These are phyloP conservation scores for Abrus precatorius DNA, from an alignment of 306 rosid species.

Conservation along the genomic window DNA sequence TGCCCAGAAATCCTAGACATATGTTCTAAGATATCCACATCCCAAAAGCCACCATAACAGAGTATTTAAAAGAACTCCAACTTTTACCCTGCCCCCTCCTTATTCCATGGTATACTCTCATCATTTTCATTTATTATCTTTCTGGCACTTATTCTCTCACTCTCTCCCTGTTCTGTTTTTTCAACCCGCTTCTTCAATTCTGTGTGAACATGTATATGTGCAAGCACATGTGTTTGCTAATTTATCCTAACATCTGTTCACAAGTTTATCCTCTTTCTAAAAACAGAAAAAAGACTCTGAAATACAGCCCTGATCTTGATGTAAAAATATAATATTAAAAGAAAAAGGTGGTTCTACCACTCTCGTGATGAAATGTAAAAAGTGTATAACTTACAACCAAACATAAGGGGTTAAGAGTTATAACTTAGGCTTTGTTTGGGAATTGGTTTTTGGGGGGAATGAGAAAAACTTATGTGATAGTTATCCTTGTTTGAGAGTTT, in stretches of 20 bases:
- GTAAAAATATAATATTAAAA: neutral
- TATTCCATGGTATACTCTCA: slow-evolving; percentile 14
- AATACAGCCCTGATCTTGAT: neutral
- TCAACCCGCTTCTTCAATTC: neutral
- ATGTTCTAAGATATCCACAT: slow-evolving; percentile 1
- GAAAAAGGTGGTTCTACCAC: neutral
- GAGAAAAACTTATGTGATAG: too few relatives aligned
- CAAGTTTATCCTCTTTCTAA: neutral
- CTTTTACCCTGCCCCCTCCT: neutral
- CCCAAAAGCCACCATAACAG: slow-evolving; percentile 2
- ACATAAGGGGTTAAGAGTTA: neutral
- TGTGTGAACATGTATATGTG: neutral
- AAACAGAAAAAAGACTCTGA: neutral
- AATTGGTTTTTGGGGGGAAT: too few relatives aligned
- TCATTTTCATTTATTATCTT: neutral
- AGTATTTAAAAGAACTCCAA: slow-evolving; percentile 12
- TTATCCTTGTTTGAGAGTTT: too few relatives aligned
- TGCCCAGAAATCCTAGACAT: neutral
- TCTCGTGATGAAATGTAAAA: neutral
- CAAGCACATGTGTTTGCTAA: neutral
- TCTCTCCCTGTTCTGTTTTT: neutral
- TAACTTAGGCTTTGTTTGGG: neutral
- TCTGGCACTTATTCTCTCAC: slow-evolving; percentile 14
- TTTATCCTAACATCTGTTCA: neutral
- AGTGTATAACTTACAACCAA: neutral